Conservation (phyloP, 768 basidiomycete species). For the Pleurotus pulmonarius region DNA sequence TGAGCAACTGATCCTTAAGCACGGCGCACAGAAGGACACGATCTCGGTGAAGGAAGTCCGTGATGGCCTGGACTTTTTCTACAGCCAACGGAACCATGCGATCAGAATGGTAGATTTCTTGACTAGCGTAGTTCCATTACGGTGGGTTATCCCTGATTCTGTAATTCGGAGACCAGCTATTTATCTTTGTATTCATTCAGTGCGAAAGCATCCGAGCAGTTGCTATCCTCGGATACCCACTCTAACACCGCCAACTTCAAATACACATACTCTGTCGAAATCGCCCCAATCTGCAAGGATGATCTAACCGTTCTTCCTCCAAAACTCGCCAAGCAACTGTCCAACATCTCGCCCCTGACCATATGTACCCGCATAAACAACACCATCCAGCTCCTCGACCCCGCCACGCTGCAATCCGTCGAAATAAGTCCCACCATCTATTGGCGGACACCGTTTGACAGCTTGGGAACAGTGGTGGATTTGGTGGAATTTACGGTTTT, state of each 20-base stretch:
- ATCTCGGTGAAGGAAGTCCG: constrained; percentile 88
- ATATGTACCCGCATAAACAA: constrained; percentile 91
- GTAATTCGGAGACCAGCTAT: constrained; percentile 4
- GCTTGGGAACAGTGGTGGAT: constrained; percentile 78
- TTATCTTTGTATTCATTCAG: constrained; percentile 30
- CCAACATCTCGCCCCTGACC: constrained; percentile 86
- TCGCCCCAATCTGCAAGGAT: constrained; percentile 95
- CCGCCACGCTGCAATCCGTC: constrained; percentile 75
- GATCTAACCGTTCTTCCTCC: constrained; percentile 89
- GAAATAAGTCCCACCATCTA: constrained; percentile 78
- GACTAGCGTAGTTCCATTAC: constrained; percentile 78
- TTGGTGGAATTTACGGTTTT: constrained; percentile 94
- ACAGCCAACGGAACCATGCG: constrained; percentile 84
- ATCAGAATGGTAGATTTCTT: constrained; percentile 97
- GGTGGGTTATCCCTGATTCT: constrained; percentile 46
- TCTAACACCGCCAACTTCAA: constrained; percentile 93
- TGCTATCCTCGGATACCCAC: constrained; percentile 91
- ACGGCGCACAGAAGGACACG: constrained; percentile 95
- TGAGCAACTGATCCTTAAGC: constrained; percentile 95
- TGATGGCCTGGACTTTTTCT: constrained; percentile 98
- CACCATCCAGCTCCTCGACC: constrained; percentile 88
- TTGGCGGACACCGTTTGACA: constrained; percentile 90
- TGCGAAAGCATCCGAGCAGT: constrained; percentile 90
- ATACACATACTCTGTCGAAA: constrained; percentile 96
- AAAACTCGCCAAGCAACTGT: constrained; percentile 76